Evolutionary conservation across 75 land plant species (phyloP), one percentile per base, ranked within the genome.

Genomic region (Pinus albicaulis): DNA sequence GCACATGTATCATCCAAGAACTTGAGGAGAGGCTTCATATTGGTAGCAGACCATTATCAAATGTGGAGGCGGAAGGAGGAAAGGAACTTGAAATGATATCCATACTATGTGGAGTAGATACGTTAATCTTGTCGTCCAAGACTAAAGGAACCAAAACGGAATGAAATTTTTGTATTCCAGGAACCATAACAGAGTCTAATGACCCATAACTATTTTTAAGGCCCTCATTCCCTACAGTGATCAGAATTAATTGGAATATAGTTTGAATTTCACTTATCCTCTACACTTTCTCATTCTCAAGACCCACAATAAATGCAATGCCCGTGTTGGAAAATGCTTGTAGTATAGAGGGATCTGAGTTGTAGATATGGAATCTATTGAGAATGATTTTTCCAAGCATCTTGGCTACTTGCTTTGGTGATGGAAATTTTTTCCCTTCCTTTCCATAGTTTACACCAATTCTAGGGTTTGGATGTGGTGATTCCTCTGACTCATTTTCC

Each of bases 121-220:
- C 69, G 20, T 81, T 79, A 31, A 86, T 76, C 61, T 76, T 64
- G 58, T 66, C 74, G 6, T 76, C 58, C 15, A 84, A 14, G 17
- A 25, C 55, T 44, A 75, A 72, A 26, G 65, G 38, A 5, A 28
- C 24, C 44, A 87, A 82, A 3, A 77, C 89, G 0, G 76, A 55
- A 53, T 85, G 82, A 36, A 87, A 56, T 5, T 85, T 79, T 52
- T 68, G 59, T 84, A 87, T 85, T 1, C 88, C 89, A 13, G 88
- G 89, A 7, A 85, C 79, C 8, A 86, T 77, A 19, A 59, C 36
- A 3, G 72, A 59, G 61, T 73, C 52, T n/a, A 56, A 8, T 55
- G 69, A 55, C 31, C 75, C 74, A 12, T 72, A 31, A 11, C 28
- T 55, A 26, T 72, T 13, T 6, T 74, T 75, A 52, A 85, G 66